Percentiles rank a stretch among this genome's conserved stretches.
Evolutionary conservation across 352 stramenopile genomes (phyloP).

Genomic region (Phytophthora megakarya): DNA sequence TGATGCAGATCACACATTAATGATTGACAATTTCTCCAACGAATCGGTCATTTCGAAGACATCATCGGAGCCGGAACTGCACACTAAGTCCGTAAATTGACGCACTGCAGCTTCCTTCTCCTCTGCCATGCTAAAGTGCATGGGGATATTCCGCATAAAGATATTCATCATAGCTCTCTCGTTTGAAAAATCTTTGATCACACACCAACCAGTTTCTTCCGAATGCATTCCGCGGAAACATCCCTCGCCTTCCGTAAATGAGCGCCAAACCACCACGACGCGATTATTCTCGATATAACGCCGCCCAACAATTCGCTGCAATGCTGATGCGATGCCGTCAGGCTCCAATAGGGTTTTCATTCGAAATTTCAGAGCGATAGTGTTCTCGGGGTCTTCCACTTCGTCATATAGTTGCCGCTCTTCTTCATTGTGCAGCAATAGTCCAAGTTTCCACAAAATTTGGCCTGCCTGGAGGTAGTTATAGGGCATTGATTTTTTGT

Average conservation of each 20-base stretch:
- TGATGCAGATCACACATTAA: too few relatives aligned
- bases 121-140: background rate
- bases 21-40: too few relatives aligned
- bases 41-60: background rate
- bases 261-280: background rate
- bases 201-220: background rate
- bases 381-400: background rate
- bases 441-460: background rate
- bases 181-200: background rate
- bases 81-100: background rate
- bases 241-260: background rate
- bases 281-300: background rate
- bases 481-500: background rate
- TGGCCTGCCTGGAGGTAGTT: background rate
- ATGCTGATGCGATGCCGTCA: background rate
- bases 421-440: background rate
- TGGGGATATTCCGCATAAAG: background rate
- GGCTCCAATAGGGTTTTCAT: background rate
- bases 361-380: background rate
- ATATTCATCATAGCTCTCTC: background rate
- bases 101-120: too few relatives aligned
- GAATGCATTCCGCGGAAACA: background rate
- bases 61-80: background rate
- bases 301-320: background rate
- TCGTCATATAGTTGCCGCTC: background rate